Conservation (phyloP, 768 basidiomycete species). For the Boletus fagicola region DNA sequence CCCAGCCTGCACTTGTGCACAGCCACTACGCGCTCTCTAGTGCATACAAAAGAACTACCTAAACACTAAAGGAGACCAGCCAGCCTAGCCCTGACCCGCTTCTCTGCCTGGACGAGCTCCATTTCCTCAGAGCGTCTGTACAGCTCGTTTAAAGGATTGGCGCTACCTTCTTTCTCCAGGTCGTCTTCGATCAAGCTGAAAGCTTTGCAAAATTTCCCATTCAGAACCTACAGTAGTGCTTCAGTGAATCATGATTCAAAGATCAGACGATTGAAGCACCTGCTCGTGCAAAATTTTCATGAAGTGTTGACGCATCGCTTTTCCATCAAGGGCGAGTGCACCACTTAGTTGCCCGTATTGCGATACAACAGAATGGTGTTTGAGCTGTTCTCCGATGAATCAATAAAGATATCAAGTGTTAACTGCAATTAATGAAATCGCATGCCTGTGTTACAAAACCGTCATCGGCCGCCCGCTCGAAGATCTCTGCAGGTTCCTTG, state of each 20-base stretch:
- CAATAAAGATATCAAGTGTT: neutral
- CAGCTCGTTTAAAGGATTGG: conserved; percentile 54
- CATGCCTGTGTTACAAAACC: conserved; percentile 58
- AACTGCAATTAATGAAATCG: neutral
- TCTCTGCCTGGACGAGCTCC: conserved; percentile 59
- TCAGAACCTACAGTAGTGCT: conserved; percentile 44
- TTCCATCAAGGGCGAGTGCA: conserved; percentile 54
- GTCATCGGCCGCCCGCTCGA: conserved; percentile 65
- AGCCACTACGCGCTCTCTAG: conserved; percentile 16
- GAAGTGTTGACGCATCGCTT: conserved; percentile 49
- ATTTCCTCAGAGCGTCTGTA: conserved; percentile 50
- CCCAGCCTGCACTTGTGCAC: conserved; percentile 17
- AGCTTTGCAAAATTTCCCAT: conserved; percentile 54
- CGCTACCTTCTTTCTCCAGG: conserved; percentile 52
- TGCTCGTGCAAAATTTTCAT: conserved; percentile 58
- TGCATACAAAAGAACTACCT: neutral
- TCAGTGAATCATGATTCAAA: neutral
- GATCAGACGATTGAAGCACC: conserved; percentile 28
- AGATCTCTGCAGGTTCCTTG: conserved; percentile 67
- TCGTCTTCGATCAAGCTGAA: conserved; percentile 56
- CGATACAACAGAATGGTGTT: conserved; percentile 59
- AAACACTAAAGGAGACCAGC: conserved; percentile 37
- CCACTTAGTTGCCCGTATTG: conserved; percentile 63
- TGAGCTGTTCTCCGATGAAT: conserved; percentile 39
- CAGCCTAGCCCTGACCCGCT: conserved; percentile 51